Base-by-base conservation (phyloP, 2,329 filamentous ascomycete genomes). In the Diaporthe aspalathi region DNA sequence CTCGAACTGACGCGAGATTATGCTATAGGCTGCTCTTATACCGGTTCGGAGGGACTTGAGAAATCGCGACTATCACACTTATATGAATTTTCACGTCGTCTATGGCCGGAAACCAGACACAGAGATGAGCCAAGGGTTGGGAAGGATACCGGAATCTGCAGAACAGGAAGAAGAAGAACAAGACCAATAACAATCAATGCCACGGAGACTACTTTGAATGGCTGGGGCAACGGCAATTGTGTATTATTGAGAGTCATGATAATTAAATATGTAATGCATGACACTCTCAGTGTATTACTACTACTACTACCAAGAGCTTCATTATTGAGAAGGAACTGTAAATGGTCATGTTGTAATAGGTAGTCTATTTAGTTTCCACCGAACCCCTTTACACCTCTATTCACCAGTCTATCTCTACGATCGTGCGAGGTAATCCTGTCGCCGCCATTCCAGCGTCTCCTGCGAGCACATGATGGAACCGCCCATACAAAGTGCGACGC, bases 71-170 rank as follows among this genome's bases (percentile, higher is more conserved):
- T 81, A 86, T 14, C 87, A 88, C 73, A 81, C 84, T 0, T 89
- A 87, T 71, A 79, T 85, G 73, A 82, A 82, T 32, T 78, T 87
- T n/a, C 82, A 84, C 72, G 83, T 88, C 7, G 84, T 89, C 0
- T 84, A 82, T 75, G 87, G 86, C 11, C 81, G 86, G 32, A 88
- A 88, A 73, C 87, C 87, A 1, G 69, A 73, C 1, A 32, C 66
- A 8, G 70, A 47, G 7, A 47, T 67, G 20, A 50, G 29, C 27
- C 65, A 43, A n/a, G 67, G 56, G 14, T 24, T 38, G n/a, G 53
- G 50, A 14, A 70, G 52, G 7, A 49, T 50, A 29, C 16, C 53
- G 27, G 53, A 50, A 9, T 17, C 45, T 22, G 40, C 11, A 22
- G 67, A 60, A 8, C 50, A 40, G 35, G 29, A 40, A 45, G 43